Evolutionary conservation across 2,329 filamentous ascomycete species (phyloP), one percentile per base, ranked within the genome.

Genomic region (Graphilbum ipis-grandicollis): DNA sequence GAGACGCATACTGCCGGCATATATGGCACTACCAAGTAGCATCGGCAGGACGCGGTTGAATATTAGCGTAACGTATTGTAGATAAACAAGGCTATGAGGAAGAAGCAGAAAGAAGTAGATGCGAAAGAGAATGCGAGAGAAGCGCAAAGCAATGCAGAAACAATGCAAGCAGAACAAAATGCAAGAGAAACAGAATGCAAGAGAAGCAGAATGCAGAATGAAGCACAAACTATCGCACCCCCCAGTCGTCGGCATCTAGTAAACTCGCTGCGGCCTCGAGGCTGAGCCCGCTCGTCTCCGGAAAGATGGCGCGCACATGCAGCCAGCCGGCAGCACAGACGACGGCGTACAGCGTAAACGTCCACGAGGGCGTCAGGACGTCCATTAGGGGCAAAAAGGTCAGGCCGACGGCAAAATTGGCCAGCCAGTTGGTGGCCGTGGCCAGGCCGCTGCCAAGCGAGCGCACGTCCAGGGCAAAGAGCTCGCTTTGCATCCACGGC

Each of bases 401-500:
- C 42, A 93, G 58, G 0, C 85, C 86, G 2, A 94, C 67, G 15
- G 90, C 54, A 41, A 92, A 90, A 52, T 96, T 96, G 19, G 79
- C 75, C 4, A 68, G 70, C 88, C 88, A 96, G 50, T 73, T 94
- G 7, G 82, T 92, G 5, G 76, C 78, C 8, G 86, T 88, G 2
- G 79, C 70, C 5, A 83, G 54, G 0, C 75, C 75, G 40, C 76
- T 81, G 21, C 81, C 82, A 2, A 83, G 56, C 5, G 76, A 75
- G 34, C 81, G 73, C 33, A 85, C 79, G 22, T 67, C 66, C 34
- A 86, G 63, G 1, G 85, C 80, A 51, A 94, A 94, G 23, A 93
- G 68, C 58, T 96, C 88, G 47, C 78, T 83, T 58, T 93, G 86
- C 66, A 93, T 88, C 88, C 88, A 96, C 0, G 88, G 86, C 3